Evolutionary conservation across 2,329 filamentous ascomycete species (phyloP).

Genomic region (Annulohypoxylon truncatum): DNA sequence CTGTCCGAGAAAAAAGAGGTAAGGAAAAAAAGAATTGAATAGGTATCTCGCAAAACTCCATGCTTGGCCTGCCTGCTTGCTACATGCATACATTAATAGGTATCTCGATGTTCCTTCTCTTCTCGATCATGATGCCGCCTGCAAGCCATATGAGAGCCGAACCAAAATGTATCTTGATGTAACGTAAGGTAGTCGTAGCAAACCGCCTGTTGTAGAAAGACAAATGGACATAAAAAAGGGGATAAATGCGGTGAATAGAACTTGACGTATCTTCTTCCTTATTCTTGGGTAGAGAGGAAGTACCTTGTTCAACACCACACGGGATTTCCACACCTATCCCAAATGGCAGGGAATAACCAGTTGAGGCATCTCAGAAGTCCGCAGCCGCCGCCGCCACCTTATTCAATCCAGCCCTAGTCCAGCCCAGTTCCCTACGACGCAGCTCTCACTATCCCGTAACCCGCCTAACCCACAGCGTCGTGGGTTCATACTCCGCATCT

Average conservation of each 20-base stretch:
- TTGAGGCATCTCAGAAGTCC: neutral
- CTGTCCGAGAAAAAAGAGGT: neutral
- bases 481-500: conserved; percentile 72
- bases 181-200: conserved; percentile 6
- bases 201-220: conserved; percentile 16
- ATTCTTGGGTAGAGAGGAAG: neutral
- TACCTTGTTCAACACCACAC: neutral
- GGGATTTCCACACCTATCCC: neutral
- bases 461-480: conserved; percentile 80
- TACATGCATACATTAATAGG: conserved; percentile 16
- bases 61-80: conserved; percentile 20
- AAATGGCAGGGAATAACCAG: neutral
- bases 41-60: conserved; percentile 33
- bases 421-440: neutral
- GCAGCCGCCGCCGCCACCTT: neutral
- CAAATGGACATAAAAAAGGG: neutral
- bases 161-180: neutral
- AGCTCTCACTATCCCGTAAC: conserved; percentile 65
- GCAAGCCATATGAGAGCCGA: neutral
- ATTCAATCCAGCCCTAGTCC: neutral
- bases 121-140: neutral
- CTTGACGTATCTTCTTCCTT: neutral
- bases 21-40: conserved; percentile 4
- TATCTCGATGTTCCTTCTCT: conserved; percentile 15
- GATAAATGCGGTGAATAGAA: conserved; percentile 1